Evolutionary conservation across 2,329 filamentous ascomycete species (phyloP).

Genomic region (Neoscytalidium dimidiatum): DNA sequence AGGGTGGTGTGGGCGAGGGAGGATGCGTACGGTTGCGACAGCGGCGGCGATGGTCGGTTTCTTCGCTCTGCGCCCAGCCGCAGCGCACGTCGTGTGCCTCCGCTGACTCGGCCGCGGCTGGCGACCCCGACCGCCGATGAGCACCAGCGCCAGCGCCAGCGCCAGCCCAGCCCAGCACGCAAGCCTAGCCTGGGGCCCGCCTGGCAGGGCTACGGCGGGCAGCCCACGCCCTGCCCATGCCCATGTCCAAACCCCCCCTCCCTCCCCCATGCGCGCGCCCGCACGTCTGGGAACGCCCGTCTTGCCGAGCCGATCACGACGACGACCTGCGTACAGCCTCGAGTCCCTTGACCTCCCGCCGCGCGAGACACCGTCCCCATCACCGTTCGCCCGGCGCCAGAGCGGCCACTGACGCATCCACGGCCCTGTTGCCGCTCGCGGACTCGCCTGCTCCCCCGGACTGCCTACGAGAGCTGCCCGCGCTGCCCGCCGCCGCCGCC

Average conservation of each 20-base stretch:
- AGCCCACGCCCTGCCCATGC: too few relatives aligned
- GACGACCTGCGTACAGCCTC: too few relatives aligned
- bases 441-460: background rate
- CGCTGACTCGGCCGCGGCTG: conserved; percentile 3
- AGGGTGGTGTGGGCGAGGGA: background rate
- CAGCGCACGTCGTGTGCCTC: conserved; percentile 3
- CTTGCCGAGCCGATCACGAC: background rate
- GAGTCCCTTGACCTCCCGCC: background rate
- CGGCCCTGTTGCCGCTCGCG: background rate
- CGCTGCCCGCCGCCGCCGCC: background rate
- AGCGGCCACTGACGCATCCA: background rate
- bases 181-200: too few relatives aligned
- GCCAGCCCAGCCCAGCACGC: background rate
- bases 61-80: background rate
- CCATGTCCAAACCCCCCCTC: background rate
- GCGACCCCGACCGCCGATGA: background rate
- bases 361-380: background rate
- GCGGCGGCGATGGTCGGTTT: conserved; percentile 8
- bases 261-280: background rate
- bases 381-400: conserved; percentile 1
- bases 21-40: conserved; percentile 7
- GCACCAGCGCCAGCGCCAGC: background rate
- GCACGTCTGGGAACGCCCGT: background rate
- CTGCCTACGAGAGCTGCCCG: background rate
- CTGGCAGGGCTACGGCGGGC: too few relatives aligned